Percentiles rank a stretch among this genome's conserved stretches.
Conservation (phyloP, 2,329 filamentous ascomycete genomes). For the Thielaviopsis punctulata region DNA sequence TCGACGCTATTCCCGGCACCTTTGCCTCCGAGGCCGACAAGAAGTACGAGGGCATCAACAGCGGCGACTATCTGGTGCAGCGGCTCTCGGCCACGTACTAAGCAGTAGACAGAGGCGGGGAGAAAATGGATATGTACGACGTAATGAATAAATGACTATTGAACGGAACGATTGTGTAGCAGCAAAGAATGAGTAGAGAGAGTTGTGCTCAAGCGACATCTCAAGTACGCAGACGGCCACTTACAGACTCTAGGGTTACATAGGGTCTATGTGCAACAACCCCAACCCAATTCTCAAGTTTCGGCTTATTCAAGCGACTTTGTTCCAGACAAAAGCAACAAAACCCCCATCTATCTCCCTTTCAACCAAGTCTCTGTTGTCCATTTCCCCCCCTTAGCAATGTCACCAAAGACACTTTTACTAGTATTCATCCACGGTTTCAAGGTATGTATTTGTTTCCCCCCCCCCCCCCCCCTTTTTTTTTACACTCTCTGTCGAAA, state of each 20-base stretch:
- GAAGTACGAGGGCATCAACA: slow-evolving; percentile 64
- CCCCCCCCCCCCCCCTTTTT: background rate
- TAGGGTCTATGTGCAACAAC: background rate
- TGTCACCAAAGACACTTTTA: slow-evolving; percentile 61
- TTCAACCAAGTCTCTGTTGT: background rate
- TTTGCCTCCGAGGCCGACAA: slow-evolving; percentile 46
- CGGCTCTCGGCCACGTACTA: slow-evolving; percentile 60
- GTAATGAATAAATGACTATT: background rate
- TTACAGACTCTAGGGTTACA: too few species aligned
- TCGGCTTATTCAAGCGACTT: background rate
- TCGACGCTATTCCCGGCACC: slow-evolving; percentile 69
- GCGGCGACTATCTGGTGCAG: slow-evolving; percentile 65
- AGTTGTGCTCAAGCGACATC: too few species aligned
- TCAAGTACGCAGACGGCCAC: too few species aligned
- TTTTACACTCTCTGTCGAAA: background rate
- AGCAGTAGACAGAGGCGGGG: background rate
- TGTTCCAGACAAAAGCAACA: too few species aligned
- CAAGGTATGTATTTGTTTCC: slow-evolving; percentile 35
- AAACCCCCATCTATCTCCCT: too few species aligned
- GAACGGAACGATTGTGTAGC: background rate
- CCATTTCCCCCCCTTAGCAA: background rate
- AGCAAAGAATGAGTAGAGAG: too few species aligned
- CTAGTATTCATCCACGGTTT: slow-evolving; percentile 81
- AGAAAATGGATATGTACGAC: background rate
- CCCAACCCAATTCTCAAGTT: background rate